Base-by-base conservation (phyloP, 2,329 filamentous ascomycete genomes). In the Cephalotrichum gorgonifer region DNA sequence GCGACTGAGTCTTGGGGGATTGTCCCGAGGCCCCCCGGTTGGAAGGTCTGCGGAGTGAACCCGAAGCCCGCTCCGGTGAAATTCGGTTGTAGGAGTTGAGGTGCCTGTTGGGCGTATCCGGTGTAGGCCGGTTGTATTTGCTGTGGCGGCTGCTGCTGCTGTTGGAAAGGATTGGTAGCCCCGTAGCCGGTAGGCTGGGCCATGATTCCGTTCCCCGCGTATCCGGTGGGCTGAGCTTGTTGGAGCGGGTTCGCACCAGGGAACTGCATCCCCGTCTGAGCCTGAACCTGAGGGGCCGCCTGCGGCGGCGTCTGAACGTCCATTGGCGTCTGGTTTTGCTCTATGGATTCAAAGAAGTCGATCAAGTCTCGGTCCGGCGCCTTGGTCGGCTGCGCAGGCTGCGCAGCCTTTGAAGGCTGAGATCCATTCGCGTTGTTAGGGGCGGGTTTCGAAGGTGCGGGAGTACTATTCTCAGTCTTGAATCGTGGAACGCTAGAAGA, bases 281-380 rank as follows among this genome's bases (percentile, higher is more conserved):
- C 48, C 23, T 66, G 56, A n/a, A n/a, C n/a, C n/a, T n/a, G n/a
- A n/a, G n/a, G n/a, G n/a, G n/a, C n/a, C 33, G 62, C 61, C 48
- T 68, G 68, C 1, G 64, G 54, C 35, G 66, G 64, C 17, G 71
- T 59, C 54, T 75, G 73, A 8, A 52, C 47, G 2, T 66, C 74
- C 74, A 87, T 78, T 1, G 83, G 73, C 47, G 86, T 86, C 63
- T 93, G 88, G 54, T 90, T 89, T 61, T 88, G 82, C 60, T 96
- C 90, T 58, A 95, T 95, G 6, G 88, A 90, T 60, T 85, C 91
- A 64, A 95, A 95, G 67, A 95, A 96, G 70, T 91, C 93, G 61
- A 95, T 97, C 53, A 94, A 73, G 70, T 94, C 86, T 26, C 83
- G 81, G 56, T 78, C 82, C 26, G 83, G 81, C 2, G 77, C 81